Base-by-base conservation (phyloP, 495 filamentous ascomycete genomes). In the Hypomontagnella submonticulosa region DNA sequence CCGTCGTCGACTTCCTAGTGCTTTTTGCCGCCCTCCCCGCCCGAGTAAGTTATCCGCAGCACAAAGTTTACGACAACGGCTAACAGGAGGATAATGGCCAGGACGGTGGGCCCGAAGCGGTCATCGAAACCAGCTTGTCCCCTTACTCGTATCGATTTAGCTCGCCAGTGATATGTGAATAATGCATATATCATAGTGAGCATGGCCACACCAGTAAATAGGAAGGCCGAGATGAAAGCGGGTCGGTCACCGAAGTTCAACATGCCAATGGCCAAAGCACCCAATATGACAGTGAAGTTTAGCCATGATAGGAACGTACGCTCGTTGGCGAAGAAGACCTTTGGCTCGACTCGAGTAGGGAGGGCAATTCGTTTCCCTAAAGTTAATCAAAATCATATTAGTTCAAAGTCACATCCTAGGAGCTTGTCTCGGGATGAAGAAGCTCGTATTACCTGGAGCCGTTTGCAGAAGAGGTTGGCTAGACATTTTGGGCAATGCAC, bases 271-370 rank as follows among this genome's bases (percentile, higher is more conserved):
- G 93, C 94, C 49, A 99, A 87, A 52, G 94, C 93, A 71, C 95
- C 95, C 40, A 99, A 88, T 76, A 99, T 93, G 72, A 98, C 94
- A 73, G 91, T 95, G 85, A 98, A 98, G 83, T 98, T 98, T 69
- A 99, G 90, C 96, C 96, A 99, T 73, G 91, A 95, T 71, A 99
- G 88, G 73, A 98, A 99, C 38, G 95, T 99, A 51, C 95, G 93
- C 82, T 99, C 95, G 82, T 98, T 98, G 76, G 95, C 95, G 84
- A 99, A 99, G 88, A 98, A 99, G 80, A 99, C 95, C 79, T 99
- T 99, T 37, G 95, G 95, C 76, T 99, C 95, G 77, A 99, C 93
- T 63, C 95, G 93, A 40, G 93, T 97, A 53, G 95, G 95, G 63
- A 99, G 92, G 63, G 96, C 93, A 76, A 99, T 99, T 67, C 95